Evolutionary conservation across 176 grass and related monocot species (phyloP), one percentile per base, ranked within the genome.

Genomic region (Neostapfia colusana): DNA sequence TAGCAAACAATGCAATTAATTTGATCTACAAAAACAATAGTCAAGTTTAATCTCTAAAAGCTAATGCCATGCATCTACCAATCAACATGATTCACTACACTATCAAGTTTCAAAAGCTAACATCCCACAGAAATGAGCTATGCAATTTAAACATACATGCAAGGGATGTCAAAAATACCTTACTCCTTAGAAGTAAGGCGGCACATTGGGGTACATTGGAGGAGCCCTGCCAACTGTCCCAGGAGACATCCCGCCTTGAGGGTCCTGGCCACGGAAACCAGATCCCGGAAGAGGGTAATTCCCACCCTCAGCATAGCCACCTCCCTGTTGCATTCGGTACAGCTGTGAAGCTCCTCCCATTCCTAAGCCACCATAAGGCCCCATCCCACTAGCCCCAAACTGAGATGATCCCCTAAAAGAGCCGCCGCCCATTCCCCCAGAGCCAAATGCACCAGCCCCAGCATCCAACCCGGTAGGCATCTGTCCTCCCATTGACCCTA

Each of bases 181-280:
- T 92, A 31, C 3, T 92, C 96, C 96, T 92, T 77, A 99, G 78
- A 92, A 99, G 78, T 95, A 95, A 73, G 91, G 95, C 11, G 88
- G 89, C 58, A 88, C 61, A 26, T 97, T 94, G 6, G 87, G 91
- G 80, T 95, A 92, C 79, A 95, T 73, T 0, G 81, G 84, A 77
- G 84, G 80, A 74, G 21, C 85, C 68, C 88, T 69, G 77, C 79
- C 81, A 86, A 81, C 85, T 54, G 83, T 77, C 24, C 91, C 89
- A 72, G 87, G 83, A 63, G 89, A 89, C 58, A 93, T 83, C 37
- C 84, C 85, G 66, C 79, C 84, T 67, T 81, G 86, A 64, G 87
- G 83, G 28, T 89, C 82, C 91, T 93, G 91, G 73, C 83, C 81
- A 17, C 75, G 83, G 45, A 86, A 95, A 39, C 81, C 77, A 81